Conservation (phyloP, 805 yeast species). For the Nakazawaea sp. region DNA sequence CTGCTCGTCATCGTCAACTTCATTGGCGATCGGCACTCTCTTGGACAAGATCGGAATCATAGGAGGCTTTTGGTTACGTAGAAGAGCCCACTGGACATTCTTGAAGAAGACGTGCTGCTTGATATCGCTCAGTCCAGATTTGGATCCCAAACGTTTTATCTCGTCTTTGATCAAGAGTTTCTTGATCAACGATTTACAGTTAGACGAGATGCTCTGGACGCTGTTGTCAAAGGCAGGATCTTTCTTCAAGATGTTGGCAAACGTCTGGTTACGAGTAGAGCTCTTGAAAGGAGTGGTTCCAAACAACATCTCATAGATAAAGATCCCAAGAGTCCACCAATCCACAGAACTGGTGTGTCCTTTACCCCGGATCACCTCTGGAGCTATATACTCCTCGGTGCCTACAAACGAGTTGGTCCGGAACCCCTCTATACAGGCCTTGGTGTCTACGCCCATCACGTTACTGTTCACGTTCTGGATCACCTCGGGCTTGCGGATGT, state of each 20-base stretch:
- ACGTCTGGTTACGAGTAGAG: constrained; percentile 78
- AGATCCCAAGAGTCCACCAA: constrained; percentile 98
- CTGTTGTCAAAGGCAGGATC: constrained; percentile 77
- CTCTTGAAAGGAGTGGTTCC: constrained; percentile 98
- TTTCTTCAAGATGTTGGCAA: constrained; percentile 75
- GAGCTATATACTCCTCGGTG: constrained; percentile 97
- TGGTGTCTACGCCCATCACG: constrained; percentile 77
- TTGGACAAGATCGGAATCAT: constrained; percentile 72
- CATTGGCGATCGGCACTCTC: constrained; percentile 4
- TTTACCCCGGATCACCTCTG: constrained; percentile 94
- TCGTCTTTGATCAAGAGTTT: constrained; percentile 88
- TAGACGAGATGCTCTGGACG: constrained; percentile 48
- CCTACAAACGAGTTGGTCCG: constrained; percentile 98
- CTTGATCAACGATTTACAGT: constrained; percentile 72
- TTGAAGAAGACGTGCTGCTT: constrained; percentile 90
- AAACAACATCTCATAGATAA: constrained; percentile 88
- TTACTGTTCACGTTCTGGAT: constrained; percentile 27
- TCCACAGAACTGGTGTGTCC: constrained; percentile 98
- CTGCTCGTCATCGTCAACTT: constrained; percentile 13
- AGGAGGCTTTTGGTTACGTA: constrained; percentile 92
- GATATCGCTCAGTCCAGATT: constrained; percentile 91
- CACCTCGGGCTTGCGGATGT: constrained; percentile 70
- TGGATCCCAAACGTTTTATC: constrained; percentile 79
- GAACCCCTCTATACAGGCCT: constrained; percentile 91
- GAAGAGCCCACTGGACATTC: constrained; percentile 88